Evolutionary conservation across 306 rosid genomes (phyloP).

Genomic region (Lupinus albus): DNA sequence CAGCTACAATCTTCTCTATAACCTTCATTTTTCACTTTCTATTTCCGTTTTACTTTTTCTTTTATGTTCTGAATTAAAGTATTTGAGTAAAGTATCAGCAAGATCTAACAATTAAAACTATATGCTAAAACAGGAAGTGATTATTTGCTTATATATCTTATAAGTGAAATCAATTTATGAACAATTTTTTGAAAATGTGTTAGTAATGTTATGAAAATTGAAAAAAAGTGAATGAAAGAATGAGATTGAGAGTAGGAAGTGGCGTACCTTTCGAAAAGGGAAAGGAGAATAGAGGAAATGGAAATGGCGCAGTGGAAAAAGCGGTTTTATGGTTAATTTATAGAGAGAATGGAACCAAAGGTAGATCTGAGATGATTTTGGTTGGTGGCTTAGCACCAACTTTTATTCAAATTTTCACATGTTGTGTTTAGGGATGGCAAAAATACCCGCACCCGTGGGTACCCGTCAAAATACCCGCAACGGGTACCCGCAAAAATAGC

Average conservation of each 20-base stretch:
- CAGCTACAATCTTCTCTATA: slow-evolving; percentile 71
- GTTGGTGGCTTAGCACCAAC: neutral
- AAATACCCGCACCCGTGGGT: too few relatives aligned
- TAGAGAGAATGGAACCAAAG: neutral
- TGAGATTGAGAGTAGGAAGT: neutral
- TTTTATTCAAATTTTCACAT: neutral
- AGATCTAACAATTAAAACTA: slow-evolving; percentile 29
- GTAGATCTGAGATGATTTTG: slow-evolving; percentile 26
- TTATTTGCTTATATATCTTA: slow-evolving; percentile 30
- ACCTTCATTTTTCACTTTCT: slow-evolving; percentile 59
- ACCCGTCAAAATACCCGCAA: too few relatives aligned
- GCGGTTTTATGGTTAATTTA: neutral
- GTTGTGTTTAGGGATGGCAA: too few relatives aligned
- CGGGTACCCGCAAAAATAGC: too few relatives aligned
- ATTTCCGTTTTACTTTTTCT: neutral
- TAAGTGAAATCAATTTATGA: slow-evolving; percentile 13
- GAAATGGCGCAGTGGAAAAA: neutral
- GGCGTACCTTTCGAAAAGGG: neutral
- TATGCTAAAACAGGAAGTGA: neutral
- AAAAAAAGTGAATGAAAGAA: slow-evolving; percentile 4
- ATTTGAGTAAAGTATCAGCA: slow-evolving; percentile 19
- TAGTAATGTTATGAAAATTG: neutral
- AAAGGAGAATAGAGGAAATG: slow-evolving; percentile 12
- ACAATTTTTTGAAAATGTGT: neutral
- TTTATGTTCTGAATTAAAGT: slow-evolving; percentile 28